phyloP scores from a whole-genome alignment of 2,329 filamentous ascomycete genomes.

The Cytospora piceicola region DNA sequence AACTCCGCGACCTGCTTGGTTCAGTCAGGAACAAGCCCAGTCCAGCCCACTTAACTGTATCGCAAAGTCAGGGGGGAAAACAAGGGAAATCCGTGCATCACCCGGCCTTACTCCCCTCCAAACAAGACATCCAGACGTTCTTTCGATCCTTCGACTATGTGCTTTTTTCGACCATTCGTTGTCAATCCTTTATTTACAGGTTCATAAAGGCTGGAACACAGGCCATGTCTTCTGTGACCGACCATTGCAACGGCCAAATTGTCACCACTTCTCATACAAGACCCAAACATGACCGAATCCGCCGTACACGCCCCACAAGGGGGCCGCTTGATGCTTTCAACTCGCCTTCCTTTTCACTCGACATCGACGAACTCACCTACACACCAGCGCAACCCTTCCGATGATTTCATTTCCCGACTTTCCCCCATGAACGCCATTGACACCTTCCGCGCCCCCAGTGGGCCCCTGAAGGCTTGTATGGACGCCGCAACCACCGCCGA shows the following conservation, averaged over 20 bases:
- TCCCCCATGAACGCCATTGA: conserved; percentile 64
- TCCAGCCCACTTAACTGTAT: conserved; percentile 9
- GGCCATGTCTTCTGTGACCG: conserved; percentile 30
- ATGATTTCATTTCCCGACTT: conserved; percentile 66
- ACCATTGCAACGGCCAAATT: conserved; percentile 23
- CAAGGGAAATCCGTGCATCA: neutral
- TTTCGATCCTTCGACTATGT: conserved; percentile 27
- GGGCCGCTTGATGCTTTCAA: conserved; percentile 44
- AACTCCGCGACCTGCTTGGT: conserved; percentile 16
- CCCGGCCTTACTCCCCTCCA: conserved; percentile 2
- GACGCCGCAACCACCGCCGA: conserved; percentile 66
- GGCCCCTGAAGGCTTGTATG: conserved; percentile 61
- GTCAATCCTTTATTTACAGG: conserved; percentile 29
- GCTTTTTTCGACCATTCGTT: conserved; percentile 26
- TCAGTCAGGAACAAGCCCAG: neutral
- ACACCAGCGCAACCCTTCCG: conserved; percentile 48
- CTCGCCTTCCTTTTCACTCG: conserved; percentile 44
- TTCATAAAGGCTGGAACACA: conserved; percentile 31
- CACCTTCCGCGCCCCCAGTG: conserved; percentile 59
- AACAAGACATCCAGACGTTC: conserved; percentile 1
- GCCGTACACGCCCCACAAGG: conserved; percentile 40
- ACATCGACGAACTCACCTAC: conserved; percentile 49
- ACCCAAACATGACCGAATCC: conserved; percentile 43
- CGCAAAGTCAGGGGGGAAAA: conserved; percentile 11
- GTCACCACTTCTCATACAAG: conserved; percentile 14